Conservation (phyloP, 225 moss, liverwort and hornwort species). For the Marchantia polymorpha region DNA sequence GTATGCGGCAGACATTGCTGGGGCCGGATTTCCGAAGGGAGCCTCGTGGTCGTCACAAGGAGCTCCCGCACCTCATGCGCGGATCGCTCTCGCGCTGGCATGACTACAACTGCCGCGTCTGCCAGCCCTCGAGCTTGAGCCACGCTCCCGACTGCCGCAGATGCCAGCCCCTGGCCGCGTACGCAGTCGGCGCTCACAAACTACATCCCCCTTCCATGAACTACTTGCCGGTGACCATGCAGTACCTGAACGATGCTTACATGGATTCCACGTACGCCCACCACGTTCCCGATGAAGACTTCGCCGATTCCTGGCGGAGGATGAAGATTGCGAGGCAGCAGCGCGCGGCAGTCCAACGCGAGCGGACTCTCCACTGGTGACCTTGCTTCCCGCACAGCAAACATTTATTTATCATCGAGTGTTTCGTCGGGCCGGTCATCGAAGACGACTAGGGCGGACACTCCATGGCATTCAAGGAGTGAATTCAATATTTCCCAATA, state of each 20-base stretch:
- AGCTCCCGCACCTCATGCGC: not conserved
- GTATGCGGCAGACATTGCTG: not conserved
- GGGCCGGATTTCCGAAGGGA: not conserved
- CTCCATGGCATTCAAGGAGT: too few relatives aligned
- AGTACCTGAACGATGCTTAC: not conserved
- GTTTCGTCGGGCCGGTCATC: too few relatives aligned
- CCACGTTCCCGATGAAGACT: not conserved
- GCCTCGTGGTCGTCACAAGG: constrained; percentile 5
- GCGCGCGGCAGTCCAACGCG: not conserved
- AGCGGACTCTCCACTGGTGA: not conserved
- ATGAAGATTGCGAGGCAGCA: constrained; percentile 6
- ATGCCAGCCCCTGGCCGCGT: not conserved
- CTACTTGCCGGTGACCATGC: not conserved
- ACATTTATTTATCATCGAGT: too few relatives aligned
- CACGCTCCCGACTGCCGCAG: not conserved
- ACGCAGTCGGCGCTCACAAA: constrained; percentile 6
- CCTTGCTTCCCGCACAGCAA: too few relatives aligned
- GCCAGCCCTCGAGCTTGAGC: not conserved
- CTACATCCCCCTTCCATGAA: not conserved
- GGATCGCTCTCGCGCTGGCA: not conserved
- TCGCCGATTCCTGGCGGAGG: constrained; percentile 8
- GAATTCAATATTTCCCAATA: too few relatives aligned
- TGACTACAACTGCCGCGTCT: constrained; percentile 2
- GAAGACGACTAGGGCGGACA: too few relatives aligned
- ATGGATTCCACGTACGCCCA: not conserved